A percentile compares a stretch with the other conserved stretches of the same genome.
Conservation (phyloP, 768 basidiomycete species). For the Lyophyllum atratum region DNA sequence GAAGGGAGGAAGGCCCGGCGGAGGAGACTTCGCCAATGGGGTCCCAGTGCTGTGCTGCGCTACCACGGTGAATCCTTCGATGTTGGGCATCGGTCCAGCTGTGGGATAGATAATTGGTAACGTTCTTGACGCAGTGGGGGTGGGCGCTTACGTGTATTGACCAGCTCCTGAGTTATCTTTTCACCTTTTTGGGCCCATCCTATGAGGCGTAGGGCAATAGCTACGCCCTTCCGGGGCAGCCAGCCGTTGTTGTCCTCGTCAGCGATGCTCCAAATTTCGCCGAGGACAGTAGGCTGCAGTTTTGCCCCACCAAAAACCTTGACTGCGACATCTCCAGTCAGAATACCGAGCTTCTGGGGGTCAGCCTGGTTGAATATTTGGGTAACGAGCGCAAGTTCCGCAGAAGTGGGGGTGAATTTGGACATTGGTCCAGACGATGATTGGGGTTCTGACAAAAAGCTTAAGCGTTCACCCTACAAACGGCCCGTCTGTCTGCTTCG, state of each 20-base stretch:
- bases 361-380: constrained; percentile 77
- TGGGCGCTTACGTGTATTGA: constrained; percentile 66
- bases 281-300: constrained; percentile 74
- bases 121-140: constrained; percentile 5
- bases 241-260: constrained; percentile 95
- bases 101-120: constrained; percentile 18
- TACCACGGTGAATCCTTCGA: constrained; percentile 67
- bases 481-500: constrained; percentile 13
- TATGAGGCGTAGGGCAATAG: constrained; percentile 87
- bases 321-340: constrained; percentile 92
- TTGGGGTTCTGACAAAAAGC: constrained; percentile 10
- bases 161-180: constrained; percentile 58
- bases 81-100: constrained; percentile 86
- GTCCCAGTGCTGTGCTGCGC: constrained; percentile 62
- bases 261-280: constrained; percentile 92
- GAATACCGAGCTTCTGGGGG: constrained; percentile 75
- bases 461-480: constrained; percentile 7
- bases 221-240: constrained; percentile 85
- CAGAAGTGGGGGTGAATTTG: constrained; percentile 46
- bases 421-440: constrained; percentile 38
- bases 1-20: constrained; percentile 63
- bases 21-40: constrained; percentile 64
- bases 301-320: constrained; percentile 83
- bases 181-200: constrained; percentile 92
- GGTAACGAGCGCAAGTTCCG: constrained; percentile 62